phyloP scores from a whole-genome alignment of 148 eudicot species.

The Salicornia ramosissima region DNA sequence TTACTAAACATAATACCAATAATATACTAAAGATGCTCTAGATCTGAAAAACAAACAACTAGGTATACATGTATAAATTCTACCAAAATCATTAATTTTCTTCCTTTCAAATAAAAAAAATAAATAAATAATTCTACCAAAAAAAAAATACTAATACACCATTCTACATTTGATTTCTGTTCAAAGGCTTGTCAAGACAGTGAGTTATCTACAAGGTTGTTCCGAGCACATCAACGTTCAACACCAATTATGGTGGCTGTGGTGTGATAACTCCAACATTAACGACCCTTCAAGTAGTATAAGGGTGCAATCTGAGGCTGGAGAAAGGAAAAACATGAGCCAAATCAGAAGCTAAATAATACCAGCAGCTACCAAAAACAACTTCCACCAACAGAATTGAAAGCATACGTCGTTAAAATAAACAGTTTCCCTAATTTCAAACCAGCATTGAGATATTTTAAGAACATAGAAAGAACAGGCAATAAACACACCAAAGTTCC shows the following conservation, averaged over 20 bases:
- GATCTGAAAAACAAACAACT: no score
- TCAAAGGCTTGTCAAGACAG: not conserved
- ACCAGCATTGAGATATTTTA: no score
- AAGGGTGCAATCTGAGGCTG: not conserved
- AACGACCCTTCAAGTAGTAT: not conserved
- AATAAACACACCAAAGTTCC: no score
- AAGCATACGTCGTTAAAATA: not conserved
- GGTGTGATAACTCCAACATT: not conserved
- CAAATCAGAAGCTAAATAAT: not conserved
- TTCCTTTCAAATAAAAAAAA: no score
- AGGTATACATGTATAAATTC: no score
- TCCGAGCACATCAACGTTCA: not conserved
- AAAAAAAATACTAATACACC: not conserved
- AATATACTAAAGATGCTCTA: no score
- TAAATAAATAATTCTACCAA: no score
- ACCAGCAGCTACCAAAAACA: not conserved
- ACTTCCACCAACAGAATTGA: not conserved
- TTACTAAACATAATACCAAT: no score
- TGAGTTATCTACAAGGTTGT: not conserved
- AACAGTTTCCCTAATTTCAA: no score
- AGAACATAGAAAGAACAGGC: not conserved
- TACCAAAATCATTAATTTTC: no score
- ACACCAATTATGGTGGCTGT: not conserved
- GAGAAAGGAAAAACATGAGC: not conserved
- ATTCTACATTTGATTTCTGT: not conserved